Evolutionary conservation across 2,329 filamentous ascomycete genomes (phyloP).

Genomic region (Fusarium drepaniforme): DNA sequence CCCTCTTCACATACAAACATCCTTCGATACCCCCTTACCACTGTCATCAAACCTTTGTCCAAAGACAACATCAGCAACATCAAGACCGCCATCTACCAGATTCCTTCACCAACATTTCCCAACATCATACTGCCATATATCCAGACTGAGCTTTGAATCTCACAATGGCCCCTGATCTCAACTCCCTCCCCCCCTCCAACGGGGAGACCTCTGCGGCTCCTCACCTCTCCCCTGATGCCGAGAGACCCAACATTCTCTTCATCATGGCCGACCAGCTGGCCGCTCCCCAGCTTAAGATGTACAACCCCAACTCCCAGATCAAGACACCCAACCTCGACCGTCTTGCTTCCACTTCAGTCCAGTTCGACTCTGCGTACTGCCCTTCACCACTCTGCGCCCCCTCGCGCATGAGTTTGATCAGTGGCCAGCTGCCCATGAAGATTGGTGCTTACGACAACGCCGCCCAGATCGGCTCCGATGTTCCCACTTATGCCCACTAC

Average conservation of each 20-base stretch:
- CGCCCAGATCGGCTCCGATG: conserved; percentile 83
- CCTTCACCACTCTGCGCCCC: conserved; percentile 93
- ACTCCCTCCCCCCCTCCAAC: conserved; percentile 73
- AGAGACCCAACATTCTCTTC: conserved; percentile 68
- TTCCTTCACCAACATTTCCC: background rate
- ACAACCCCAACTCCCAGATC: conserved; percentile 89
- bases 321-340: conserved; percentile 91
- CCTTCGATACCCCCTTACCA: background rate
- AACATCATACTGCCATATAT: background rate
- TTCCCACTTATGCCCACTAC: conserved; percentile 94
- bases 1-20: conserved; percentile 5
- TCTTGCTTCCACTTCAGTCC: conserved; percentile 83
- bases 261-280: conserved; percentile 98
- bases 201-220: conserved; percentile 33
- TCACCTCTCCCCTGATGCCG: conserved; percentile 38
- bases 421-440: conserved; percentile 89
- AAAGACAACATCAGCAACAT: background rate
- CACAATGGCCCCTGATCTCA: conserved; percentile 79
- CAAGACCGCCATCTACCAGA: background rate
- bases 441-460: conserved; percentile 95
- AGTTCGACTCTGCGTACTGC: conserved; percentile 95
- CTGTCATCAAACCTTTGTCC: background rate
- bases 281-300: conserved; percentile 90
- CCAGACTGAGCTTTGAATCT: background rate
- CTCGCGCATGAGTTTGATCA: conserved; percentile 94